Evolutionary conservation across 2,329 filamentous ascomycete genomes (phyloP), one percentile per base, ranked within the genome.

Genomic region (Curvularia eragrostidis): DNA sequence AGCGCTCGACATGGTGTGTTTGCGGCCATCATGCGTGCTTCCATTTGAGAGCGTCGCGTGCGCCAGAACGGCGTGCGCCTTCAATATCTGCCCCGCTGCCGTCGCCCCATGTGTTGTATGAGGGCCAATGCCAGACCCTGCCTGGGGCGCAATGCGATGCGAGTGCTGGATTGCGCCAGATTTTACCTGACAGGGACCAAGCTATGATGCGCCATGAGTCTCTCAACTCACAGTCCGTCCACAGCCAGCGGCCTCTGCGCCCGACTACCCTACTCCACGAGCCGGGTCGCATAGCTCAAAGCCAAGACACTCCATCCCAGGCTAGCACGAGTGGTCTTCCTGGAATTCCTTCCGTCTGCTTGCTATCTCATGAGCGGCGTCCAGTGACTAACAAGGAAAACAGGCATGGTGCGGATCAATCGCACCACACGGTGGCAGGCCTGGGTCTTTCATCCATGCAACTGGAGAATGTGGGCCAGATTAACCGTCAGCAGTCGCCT

Each of bases 21-120:
- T 86, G 84, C 64, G 81, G 81, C 39, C 84, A 86, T 69, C 84
- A 86, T 77, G 83, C 83, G 6, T 85, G 84, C 70, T 85, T 82
- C 67, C 84, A 86, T 73, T 72, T 78, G 28, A 64, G 58, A 42
- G 64, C 61, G 41, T 54, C 66, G 62, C 69, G 63, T 57, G 62
- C 62, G 42, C 46, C 56, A 30, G 61, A 68, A 54, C 59, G 43
- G 46, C 55, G 46, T 12, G 52, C 58, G 47, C 58, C 63, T 42
- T 52, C 60, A 41, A 49, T 50, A 15, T 53, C 56, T 55, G 51
- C 51, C 18, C 51, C 54, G n/a, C 44, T 48, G 19, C 42, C 47
- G 42, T 54, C 54, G 15, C 48, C 56, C 6, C 56, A 59, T 24
- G 48, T 59, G n/a, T 57, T 48, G 41, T 64, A 58, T 53, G 61